These are phyloP conservation scores for Turritis glabra DNA, from an alignment of 345 rosid genomes.

Conservation along the genomic window DNA sequence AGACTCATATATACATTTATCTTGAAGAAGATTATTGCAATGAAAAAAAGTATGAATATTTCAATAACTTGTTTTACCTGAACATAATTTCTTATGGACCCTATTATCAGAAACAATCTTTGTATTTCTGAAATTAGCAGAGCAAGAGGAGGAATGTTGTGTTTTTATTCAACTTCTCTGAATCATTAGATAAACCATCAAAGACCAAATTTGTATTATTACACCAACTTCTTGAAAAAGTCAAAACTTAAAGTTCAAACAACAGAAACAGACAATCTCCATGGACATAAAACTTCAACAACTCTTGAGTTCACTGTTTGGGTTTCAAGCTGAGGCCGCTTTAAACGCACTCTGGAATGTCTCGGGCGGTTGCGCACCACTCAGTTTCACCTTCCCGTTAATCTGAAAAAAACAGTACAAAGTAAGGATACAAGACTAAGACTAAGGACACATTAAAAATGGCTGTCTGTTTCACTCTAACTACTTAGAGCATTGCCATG, in stretches of 20 bases:
- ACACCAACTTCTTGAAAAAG: constrained; percentile 12
- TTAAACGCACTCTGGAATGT: constrained; percentile 66
- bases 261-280: neutral
- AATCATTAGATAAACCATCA: neutral
- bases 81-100: neutral
- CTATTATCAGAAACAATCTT: neutral
- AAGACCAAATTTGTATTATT: constrained; percentile 4
- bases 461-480: neutral
- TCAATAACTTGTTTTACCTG: neutral
- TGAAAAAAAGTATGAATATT: neutral
- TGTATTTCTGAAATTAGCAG: neutral
- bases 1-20: constrained; percentile 7
- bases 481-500: neutral
- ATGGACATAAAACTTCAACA: neutral
- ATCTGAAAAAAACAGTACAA: constrained; percentile 52
- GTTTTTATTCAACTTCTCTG: neutral
- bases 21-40: too few species aligned
- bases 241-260: neutral
- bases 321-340: constrained; percentile 43
- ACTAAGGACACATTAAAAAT: neutral
- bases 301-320: neutral
- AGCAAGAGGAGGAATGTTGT: neutral
- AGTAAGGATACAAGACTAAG: neutral
- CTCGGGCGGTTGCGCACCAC: constrained; percentile 84
- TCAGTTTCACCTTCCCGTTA: constrained; percentile 69